These are phyloP conservation scores for Rhododendron vialii DNA, from an alignment of 148 eudicot genomes.

Conservation along the genomic window DNA sequence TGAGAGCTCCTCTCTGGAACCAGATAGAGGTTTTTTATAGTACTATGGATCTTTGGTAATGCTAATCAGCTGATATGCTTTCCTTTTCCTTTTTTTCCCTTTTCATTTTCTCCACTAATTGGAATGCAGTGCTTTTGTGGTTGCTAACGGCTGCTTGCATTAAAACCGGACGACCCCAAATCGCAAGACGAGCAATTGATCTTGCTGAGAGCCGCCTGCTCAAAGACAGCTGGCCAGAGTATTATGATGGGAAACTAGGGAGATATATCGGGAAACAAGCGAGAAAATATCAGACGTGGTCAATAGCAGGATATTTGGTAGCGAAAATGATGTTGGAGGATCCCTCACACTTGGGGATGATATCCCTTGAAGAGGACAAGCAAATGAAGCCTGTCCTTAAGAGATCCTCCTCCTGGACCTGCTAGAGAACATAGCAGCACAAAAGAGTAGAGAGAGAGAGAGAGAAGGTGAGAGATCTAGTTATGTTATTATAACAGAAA, in stretches of 20 bases:
- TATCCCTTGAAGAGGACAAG: conserved; percentile 34
- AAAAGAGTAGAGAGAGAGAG: neutral
- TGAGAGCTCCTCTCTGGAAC: neutral
- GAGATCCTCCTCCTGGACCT: conserved; percentile 36
- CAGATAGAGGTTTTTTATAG: neutral
- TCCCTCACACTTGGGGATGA: conserved; percentile 36
- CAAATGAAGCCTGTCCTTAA: conserved; percentile 29
- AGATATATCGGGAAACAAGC: conserved; percentile 32
- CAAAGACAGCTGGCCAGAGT: conserved; percentile 36
- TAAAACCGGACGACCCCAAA: conserved; percentile 37
- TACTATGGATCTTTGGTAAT: neutral
- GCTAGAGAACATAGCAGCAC: conserved; percentile 1
- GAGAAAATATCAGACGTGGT: conserved; percentile 34
- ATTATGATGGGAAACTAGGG: conserved; percentile 34
- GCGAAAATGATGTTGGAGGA: conserved; percentile 36
- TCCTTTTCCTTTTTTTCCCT: neutral
- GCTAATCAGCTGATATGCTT: neutral
- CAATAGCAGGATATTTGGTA: conserved; percentile 34
- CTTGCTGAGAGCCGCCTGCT: conserved; percentile 28
- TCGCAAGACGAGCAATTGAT: conserved; percentile 33
- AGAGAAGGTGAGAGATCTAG: neutral
- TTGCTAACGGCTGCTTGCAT: conserved; percentile 35
- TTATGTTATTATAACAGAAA: neutral
- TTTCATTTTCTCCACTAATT: neutral
- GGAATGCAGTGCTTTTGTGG: conserved; percentile 34